Percentiles rank a stretch among this genome's conserved stretches.
phyloP scores from a whole-genome alignment of 495 filamentous ascomycete genomes.

The Penicillium waksmanii region DNA sequence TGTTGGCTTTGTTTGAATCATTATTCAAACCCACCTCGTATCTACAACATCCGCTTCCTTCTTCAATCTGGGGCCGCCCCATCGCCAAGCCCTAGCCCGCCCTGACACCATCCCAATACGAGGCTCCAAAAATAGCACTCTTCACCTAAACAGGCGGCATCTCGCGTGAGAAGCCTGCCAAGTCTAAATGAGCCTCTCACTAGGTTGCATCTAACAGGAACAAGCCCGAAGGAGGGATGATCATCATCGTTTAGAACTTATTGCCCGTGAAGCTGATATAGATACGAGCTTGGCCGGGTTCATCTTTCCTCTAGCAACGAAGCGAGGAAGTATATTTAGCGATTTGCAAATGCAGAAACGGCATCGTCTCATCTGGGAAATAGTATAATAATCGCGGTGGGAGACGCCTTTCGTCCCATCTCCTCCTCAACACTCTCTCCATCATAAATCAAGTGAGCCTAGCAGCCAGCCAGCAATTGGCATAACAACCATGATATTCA shows the following conservation, averaged over 20 bases:
- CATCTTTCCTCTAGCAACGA: not conserved
- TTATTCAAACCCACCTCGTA: no score
- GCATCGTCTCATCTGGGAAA: not conserved
- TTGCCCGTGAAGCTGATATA: not conserved
- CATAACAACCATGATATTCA: not conserved
- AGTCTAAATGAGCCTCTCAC: not conserved
- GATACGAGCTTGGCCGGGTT: slow-evolving; percentile 2
- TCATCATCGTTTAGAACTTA: slow-evolving; percentile 1
- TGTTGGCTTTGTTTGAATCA: no score
- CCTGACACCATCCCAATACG: not conserved
- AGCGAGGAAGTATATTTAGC: not conserved
- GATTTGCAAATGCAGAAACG: not conserved
- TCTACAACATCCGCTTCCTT: no score
- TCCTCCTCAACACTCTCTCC: not conserved
- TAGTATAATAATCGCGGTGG: not conserved
- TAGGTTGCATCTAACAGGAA: not conserved
- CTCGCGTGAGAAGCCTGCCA: not conserved
- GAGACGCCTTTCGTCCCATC: not conserved
- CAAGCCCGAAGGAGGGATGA: not conserved
- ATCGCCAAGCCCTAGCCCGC: slow-evolving; percentile 2
- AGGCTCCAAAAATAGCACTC: slow-evolving; percentile 6
- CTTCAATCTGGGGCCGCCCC: not conserved
- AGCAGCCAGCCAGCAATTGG: not conserved
- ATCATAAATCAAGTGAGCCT: not conserved
- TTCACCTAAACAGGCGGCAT: not conserved